phyloP scores from a whole-genome alignment of 345 rosid genomes.

The Linum tenue region DNA sequence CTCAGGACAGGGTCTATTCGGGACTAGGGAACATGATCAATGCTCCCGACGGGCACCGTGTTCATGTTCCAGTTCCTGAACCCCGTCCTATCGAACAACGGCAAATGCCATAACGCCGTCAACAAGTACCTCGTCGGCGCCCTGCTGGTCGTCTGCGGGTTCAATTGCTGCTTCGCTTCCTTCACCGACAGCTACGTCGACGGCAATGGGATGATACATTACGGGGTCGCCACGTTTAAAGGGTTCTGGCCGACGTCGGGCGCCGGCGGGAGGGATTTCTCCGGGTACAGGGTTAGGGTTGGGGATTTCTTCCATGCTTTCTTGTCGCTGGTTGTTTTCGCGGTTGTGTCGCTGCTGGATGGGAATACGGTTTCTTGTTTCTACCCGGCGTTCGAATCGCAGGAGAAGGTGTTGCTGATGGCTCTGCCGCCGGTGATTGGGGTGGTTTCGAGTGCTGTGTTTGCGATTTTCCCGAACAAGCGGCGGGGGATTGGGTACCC shows the following conservation, averaged over 20 bases:
- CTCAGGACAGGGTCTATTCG: constrained; percentile 34
- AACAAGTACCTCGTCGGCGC: constrained; percentile 47
- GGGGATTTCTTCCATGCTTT: constrained; percentile 59
- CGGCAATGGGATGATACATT: constrained; percentile 37
- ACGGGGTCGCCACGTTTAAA: constrained; percentile 45
- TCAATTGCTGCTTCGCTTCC: constrained; percentile 54
- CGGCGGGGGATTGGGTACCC: constrained; percentile 84
- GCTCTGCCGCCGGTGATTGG: constrained; percentile 61
- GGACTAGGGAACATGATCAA: constrained; percentile 65
- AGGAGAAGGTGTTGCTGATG: constrained; percentile 45
- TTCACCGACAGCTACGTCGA: constrained; percentile 69
- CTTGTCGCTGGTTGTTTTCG: constrained; percentile 46
- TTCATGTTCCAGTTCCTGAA: constrained; percentile 72
- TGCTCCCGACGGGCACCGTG: constrained; percentile 86
- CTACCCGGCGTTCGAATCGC: constrained; percentile 45
- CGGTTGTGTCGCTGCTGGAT: constrained; percentile 44
- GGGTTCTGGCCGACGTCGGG: constrained; percentile 51
- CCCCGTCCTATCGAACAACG: constrained; percentile 66
- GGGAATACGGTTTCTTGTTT: constrained; percentile 51
- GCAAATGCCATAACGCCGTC: constrained; percentile 33
- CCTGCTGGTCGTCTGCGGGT: constrained; percentile 50
- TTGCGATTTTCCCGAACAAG: constrained; percentile 54
- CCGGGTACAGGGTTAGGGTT: constrained; percentile 41
- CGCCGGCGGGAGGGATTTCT: constrained; percentile 34
- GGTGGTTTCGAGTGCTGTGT: constrained; percentile 33